Evolutionary conservation across 2,329 filamentous ascomycete genomes (phyloP), one percentile per base, ranked within the genome.

Genomic region (Neoarthrinium moseri): DNA sequence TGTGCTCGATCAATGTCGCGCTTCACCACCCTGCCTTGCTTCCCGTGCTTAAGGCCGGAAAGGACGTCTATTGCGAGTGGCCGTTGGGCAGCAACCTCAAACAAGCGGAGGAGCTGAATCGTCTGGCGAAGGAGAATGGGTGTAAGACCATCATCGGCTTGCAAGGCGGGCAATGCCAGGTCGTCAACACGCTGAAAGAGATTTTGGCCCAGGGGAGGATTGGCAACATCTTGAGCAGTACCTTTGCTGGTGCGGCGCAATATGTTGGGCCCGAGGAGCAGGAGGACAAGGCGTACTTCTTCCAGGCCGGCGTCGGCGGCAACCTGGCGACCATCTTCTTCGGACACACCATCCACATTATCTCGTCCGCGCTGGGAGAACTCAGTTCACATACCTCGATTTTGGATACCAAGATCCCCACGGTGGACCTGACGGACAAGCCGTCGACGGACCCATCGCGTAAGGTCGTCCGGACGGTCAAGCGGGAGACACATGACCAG

Each of bases 31-130:
- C 20, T 10, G 15, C 30, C 10, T 17, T 45, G 8, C 21, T 45
- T 2, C 42, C 42, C 4, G 21, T 33, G 4, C 7, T 45, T 10
- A 17, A 29, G 13, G 42, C 42, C 18, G 42, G 42, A 17, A 45
- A 45, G 42, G 42, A 45, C 10, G 42, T 45, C 33, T 45, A 36
- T 10, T 34, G 33, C 22, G 42, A 45, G 23, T 45, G 42, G 42
- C 42, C 42, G 15, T 33, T 45, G 15, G 42, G 42, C 24, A 23
- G 26, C 20, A 45, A 35, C 33, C 24, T 45, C 18, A 22, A 21
- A 3, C 32, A 45, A 6, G 42, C 42, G 3, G 32, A 24, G 12
- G 33, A 45, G 23, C 36, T 39, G 36, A 39, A 39, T 17, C 15
- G 21, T 6, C 24, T 45, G 8, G 22, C 33, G 3, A 26, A 23